Evolutionary conservation across 495 filamentous ascomycete species (phyloP), one percentile per base, ranked within the genome.

Genomic region (Lophiostoma macrostomum): DNA sequence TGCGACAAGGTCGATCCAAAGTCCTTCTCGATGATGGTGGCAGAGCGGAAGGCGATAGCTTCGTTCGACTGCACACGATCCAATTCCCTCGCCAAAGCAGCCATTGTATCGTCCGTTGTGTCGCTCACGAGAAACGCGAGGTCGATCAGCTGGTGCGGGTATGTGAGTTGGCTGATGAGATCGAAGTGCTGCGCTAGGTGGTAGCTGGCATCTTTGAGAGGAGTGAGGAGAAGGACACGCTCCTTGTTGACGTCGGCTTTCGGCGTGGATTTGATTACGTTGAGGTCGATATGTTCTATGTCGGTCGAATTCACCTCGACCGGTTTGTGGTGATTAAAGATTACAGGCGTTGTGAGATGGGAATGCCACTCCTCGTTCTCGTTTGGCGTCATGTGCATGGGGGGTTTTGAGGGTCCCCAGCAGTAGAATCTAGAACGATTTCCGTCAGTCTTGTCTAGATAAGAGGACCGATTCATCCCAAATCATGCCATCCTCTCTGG

Each of bases 101-200:
- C 89, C 43, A 93, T 71, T 1, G 93, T 98, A 51, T 96, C 91
- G 64, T 98, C 93, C 37, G 76, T 82, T 34, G 83, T 87, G 69
- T 98, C 94, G 50, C 90, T 83, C 42, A 98, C 90, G 10, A 98
- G 81, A 74, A 98, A 98, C 28, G 79, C 93, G 41, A 98, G 79
- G 66, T 98, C 93, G 65, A 97, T 97, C 20, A 97, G 80, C 36
- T 95, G 74, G 74, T 98, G 93, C 34, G 93, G 94, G 69, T 98
- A 98, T 2, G 87, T 87, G 57, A 98, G 76, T 69, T 93, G 82
- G 58, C 83, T 83, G 54, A 98, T 75, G 14, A 98, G 83, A 67
- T 97, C 89, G 67, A 98, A 98, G 71, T 97, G 91, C 71, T 90
- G 85, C 41, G 77, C 75, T 36, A 98, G 76, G 71, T 86, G 88